phyloP scores from a whole-genome alignment of 75 land plant species.

The Picea sitchensis region DNA sequence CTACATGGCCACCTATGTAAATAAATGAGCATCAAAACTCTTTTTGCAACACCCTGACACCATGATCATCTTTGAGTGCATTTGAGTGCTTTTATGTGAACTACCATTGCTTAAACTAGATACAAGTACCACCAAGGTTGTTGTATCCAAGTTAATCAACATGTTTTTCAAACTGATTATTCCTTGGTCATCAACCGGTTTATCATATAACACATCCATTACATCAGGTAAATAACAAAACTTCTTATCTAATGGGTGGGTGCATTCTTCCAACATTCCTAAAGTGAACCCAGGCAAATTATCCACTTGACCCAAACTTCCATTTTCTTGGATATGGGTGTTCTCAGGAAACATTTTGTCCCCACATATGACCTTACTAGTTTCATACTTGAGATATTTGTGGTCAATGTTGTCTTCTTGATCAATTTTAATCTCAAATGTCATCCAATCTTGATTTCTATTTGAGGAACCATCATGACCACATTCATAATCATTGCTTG shows the following conservation, averaged over 20 bases:
- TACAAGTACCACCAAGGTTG: conserved; percentile 85
- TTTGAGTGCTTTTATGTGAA: not conserved
- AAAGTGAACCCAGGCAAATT: not conserved
- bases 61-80: too few species aligned
- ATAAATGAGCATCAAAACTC: too few species aligned
- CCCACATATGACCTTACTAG: not conserved
- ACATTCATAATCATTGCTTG: not conserved
- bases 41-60: too few species aligned
- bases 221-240: conserved; percentile 32
- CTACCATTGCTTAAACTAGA: conserved; percentile 91
- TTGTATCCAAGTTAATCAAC: conserved; percentile 88
- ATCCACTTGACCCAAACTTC: not conserved
- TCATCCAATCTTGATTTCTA: conserved; percentile 2
- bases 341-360: not conserved
- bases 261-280: not conserved
- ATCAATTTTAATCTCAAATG: conserved; percentile 8
- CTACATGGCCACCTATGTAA: too few species aligned
- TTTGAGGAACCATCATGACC: not conserved
- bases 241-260: not conserved
- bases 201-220: conserved; percentile 15
- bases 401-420: not conserved
- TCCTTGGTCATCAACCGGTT: not conserved
- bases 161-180: conserved; percentile 7
- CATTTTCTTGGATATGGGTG: not conserved
- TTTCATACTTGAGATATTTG: not conserved